Evolutionary conservation across 1,284 basidiomycete species (phyloP).

Genomic region (Apiotrichum veenhuisii): DNA sequence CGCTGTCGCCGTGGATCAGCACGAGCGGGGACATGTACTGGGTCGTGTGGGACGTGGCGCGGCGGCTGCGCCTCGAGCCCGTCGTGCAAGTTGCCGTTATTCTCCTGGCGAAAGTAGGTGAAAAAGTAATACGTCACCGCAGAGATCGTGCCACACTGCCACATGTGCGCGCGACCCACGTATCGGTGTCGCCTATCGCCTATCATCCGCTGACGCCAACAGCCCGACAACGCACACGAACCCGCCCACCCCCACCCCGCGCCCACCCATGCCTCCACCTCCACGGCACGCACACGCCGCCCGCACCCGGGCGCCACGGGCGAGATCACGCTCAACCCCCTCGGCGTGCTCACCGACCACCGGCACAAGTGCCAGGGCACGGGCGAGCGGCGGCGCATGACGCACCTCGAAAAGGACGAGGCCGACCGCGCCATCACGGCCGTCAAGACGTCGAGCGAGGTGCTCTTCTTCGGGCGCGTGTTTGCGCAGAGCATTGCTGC

Average conservation of each 20-base stretch:
- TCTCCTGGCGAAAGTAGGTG: background rate
- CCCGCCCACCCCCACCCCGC: background rate
- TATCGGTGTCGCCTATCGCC: background rate
- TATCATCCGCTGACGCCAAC: too few relatives aligned
- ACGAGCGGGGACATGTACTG: slow-evolving; percentile 20
- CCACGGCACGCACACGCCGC: too few relatives aligned
- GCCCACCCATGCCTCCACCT: background rate
- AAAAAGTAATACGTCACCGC: too few relatives aligned
- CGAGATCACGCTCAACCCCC: slow-evolving; percentile 10
- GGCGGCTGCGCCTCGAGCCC: slow-evolving; percentile 11
- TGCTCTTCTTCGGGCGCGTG: slow-evolving; percentile 34
- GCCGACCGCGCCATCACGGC: slow-evolving; percentile 16
- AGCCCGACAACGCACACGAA: too few relatives aligned
- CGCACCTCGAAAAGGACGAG: slow-evolving; percentile 15
- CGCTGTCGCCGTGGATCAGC: slow-evolving; percentile 31
- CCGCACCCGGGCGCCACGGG: background rate
- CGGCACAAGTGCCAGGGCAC: background rate
- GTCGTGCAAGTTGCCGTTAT: slow-evolving; percentile 23
- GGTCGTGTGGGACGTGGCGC: slow-evolving; percentile 33
- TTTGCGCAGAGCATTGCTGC: slow-evolving; percentile 26
- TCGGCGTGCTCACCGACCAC: background rate
- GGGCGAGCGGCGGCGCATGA: slow-evolving; percentile 10
- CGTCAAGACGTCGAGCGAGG: slow-evolving; percentile 19
- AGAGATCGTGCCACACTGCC: too few relatives aligned
- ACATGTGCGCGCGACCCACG: too few relatives aligned